A percentile compares a stretch with the other conserved stretches of the same genome.
Evolutionary conservation across 1,284 basidiomycete genomes (phyloP).

Genomic region (Sporisorium exsertum): DNA sequence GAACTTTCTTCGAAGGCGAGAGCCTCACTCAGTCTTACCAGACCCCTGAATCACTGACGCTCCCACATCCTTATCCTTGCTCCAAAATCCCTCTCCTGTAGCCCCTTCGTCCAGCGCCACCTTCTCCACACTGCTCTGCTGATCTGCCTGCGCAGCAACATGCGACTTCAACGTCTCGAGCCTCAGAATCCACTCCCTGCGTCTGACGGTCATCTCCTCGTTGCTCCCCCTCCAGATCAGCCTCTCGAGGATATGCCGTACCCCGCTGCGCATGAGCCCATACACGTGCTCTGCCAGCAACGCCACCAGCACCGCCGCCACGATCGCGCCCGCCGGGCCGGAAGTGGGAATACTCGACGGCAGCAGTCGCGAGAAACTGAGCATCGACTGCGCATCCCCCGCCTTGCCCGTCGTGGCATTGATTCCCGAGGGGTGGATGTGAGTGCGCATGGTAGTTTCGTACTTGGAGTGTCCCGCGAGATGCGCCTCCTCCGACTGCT

Average conservation of each 20-base stretch:
- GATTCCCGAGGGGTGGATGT: constrained; percentile 30
- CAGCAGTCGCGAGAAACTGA: constrained; percentile 49
- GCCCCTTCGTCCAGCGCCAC: constrained; percentile 2
- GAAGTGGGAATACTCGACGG: constrained; percentile 48
- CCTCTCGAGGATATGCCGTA: constrained; percentile 61
- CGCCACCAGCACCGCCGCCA: constrained; percentile 59
- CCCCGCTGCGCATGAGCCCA: constrained; percentile 40
- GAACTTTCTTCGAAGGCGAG: neutral
- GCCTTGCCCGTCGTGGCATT: neutral
- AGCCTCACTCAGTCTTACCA: constrained; percentile 34
- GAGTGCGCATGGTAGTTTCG: constrained; percentile 56
- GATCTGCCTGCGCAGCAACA: constrained; percentile 13
- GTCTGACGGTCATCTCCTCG: constrained; percentile 58
- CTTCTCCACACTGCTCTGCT: neutral
- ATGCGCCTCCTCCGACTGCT: constrained; percentile 39
- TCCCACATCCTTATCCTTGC: constrained; percentile 39
- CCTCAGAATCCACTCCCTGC: constrained; percentile 59
- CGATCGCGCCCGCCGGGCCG: constrained; percentile 50
- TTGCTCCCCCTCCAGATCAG: constrained; percentile 60
- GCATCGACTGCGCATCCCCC: constrained; percentile 17
- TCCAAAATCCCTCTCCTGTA: constrained; percentile 31
- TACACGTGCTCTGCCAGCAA: constrained; percentile 64
- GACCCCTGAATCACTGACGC: constrained; percentile 15
- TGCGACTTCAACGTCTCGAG: constrained; percentile 38
- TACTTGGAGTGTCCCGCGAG: constrained; percentile 43